phyloP scores from a whole-genome alignment of 345 rosid species.

The Hevea brasiliensis region DNA sequence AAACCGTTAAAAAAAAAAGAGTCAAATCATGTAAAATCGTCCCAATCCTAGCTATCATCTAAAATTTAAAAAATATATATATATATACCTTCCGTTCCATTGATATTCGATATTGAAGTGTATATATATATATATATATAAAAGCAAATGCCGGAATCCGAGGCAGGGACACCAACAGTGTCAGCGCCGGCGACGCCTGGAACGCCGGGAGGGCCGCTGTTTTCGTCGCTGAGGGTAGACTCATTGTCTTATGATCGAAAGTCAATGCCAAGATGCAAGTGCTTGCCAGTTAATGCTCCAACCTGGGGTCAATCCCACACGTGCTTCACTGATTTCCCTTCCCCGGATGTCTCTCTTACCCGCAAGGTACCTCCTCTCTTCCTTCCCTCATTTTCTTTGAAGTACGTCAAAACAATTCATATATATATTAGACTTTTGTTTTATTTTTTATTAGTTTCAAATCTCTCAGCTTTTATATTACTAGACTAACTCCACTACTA shows the following conservation, averaged over 20 bases:
- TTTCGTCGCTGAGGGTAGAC: slow-evolving; percentile 69
- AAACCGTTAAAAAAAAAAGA: slow-evolving; percentile 56
- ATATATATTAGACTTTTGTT: too few relatives aligned
- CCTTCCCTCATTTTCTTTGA: too few relatives aligned
- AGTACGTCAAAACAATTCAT: too few relatives aligned
- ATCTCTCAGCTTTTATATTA: too few relatives aligned
- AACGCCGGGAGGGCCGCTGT: slow-evolving; percentile 89
- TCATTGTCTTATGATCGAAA: slow-evolving; percentile 90
- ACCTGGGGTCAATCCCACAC: slow-evolving; percentile 63
- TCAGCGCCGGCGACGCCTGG: slow-evolving; percentile 94
- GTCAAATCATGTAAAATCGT: slow-evolving; percentile 54
- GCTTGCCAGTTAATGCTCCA: slow-evolving; percentile 78
- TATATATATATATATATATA: slow-evolving; percentile 1
- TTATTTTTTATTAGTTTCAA: too few relatives aligned
- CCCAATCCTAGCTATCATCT: slow-evolving; percentile 1
- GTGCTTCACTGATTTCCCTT: slow-evolving; percentile 76
- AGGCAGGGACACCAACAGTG: slow-evolving; percentile 46
- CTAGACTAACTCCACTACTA: too few relatives aligned
- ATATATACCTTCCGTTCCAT: not conserved
- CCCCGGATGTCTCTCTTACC: slow-evolving; percentile 73
- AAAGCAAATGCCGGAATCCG: slow-evolving; percentile 39
- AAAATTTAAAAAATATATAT: not conserved
- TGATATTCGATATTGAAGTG: not conserved
- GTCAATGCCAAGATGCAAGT: slow-evolving; percentile 81
- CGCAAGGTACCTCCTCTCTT: slow-evolving; percentile 63